These are phyloP conservation scores for Rhododendron henanense DNA, from an alignment of 148 eudicot genomes.

Conservation along the genomic window DNA sequence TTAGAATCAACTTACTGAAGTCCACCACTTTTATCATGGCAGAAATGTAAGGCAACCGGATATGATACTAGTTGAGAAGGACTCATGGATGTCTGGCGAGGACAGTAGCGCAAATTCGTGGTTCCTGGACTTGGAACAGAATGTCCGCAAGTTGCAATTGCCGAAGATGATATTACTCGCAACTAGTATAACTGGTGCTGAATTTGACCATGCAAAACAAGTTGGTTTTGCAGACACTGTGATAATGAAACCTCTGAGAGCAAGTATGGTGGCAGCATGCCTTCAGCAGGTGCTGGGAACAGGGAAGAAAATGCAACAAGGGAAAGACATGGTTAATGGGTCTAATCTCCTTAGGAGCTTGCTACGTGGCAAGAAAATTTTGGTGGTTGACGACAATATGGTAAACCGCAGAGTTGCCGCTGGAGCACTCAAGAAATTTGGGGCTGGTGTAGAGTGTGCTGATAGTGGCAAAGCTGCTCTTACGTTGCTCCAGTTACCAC, in stretches of 20 bases:
- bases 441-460: slow-evolving; percentile 61
- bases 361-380: slow-evolving; percentile 51
- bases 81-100: slow-evolving; percentile 44
- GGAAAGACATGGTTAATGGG: slow-evolving; percentile 31
- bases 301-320: slow-evolving; percentile 36
- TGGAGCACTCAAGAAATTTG: slow-evolving; percentile 68
- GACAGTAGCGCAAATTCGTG: slow-evolving; percentile 18
- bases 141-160: slow-evolving; percentile 26
- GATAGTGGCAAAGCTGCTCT: slow-evolving; percentile 70
- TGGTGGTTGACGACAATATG: slow-evolving; percentile 68
- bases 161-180: slow-evolving; percentile 63
- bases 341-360: slow-evolving; percentile 32
- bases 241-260: slow-evolving; percentile 65
- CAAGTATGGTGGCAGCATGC: slow-evolving; percentile 70
- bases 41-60: slow-evolving; percentile 40
- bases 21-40: slow-evolving; percentile 12
- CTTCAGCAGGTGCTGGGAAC: slow-evolving; percentile 61
- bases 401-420: slow-evolving; percentile 76
- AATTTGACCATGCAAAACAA: slow-evolving; percentile 45
- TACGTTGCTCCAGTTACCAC: slow-evolving; percentile 46
- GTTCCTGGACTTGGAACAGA: slow-evolving; percentile 28
- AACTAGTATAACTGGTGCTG: slow-evolving; percentile 37
- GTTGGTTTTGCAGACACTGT: slow-evolving; percentile 64
- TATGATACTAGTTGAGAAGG: slow-evolving; percentile 65
- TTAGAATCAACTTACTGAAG: not conserved